Conservation (phyloP, 2,329 filamentous ascomycete genomes). For the Scytalidium sp. region DNA sequence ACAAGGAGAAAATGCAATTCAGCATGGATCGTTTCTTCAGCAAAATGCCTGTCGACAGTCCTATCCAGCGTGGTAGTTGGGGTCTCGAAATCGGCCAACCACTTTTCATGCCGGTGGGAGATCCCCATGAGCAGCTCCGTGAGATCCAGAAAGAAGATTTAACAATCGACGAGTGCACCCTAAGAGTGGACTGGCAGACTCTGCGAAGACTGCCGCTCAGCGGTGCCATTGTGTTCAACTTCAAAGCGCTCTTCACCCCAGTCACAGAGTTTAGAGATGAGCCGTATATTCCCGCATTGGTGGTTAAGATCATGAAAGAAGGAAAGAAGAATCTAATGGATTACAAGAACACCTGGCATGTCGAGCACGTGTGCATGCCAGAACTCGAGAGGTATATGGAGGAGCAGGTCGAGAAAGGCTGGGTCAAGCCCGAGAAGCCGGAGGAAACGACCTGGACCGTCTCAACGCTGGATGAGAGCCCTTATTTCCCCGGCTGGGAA, state of each 20-base stretch:
- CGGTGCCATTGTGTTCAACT: slow-evolving; percentile 78
- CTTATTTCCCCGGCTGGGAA: slow-evolving; percentile 75
- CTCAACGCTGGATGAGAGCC: slow-evolving; percentile 68
- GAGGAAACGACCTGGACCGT: slow-evolving; percentile 43
- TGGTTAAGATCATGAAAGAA: slow-evolving; percentile 66
- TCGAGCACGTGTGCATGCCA: slow-evolving; percentile 69
- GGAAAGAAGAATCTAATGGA: slow-evolving; percentile 70
- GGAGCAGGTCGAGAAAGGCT: slow-evolving; percentile 63
- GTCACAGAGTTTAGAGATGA: slow-evolving; percentile 68
- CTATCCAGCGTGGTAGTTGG: slow-evolving; percentile 85
- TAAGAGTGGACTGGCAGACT: slow-evolving; percentile 88
- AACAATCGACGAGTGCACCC: slow-evolving; percentile 54
- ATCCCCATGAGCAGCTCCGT: slow-evolving; percentile 61
- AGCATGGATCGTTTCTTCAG: slow-evolving; percentile 85
- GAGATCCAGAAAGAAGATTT: slow-evolving; percentile 55
- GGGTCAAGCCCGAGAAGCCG: slow-evolving; percentile 41
- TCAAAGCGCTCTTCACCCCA: slow-evolving; percentile 82
- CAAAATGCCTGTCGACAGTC: slow-evolving; percentile 69
- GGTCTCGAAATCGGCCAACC: slow-evolving; percentile 73
- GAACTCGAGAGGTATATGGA: slow-evolving; percentile 58
- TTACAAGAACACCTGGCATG: slow-evolving; percentile 81
- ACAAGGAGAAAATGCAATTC: slow-evolving; percentile 83
- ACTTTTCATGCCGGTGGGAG: slow-evolving; percentile 69
- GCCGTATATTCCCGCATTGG: slow-evolving; percentile 66
- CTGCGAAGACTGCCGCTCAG: slow-evolving; percentile 75